A percentile compares a stretch with the other conserved stretches of the same genome.
These are phyloP conservation scores for Diaporthe sp. DNA, from an alignment of 2,329 filamentous ascomycete genomes.

Conservation along the genomic window DNA sequence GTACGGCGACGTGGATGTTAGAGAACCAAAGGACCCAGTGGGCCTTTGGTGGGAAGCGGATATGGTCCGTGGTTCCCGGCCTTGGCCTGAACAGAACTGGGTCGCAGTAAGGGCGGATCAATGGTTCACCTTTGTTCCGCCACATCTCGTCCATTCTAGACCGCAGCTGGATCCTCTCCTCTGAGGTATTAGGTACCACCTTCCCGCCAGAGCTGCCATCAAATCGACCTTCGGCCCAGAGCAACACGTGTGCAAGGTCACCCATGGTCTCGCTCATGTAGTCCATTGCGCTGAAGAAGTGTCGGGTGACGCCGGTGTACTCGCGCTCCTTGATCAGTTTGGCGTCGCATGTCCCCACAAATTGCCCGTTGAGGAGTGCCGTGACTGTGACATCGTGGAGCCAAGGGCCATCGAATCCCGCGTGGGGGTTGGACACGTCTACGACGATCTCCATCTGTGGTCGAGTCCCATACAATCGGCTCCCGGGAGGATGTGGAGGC, in stretches of 20 bases:
- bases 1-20: neutral
- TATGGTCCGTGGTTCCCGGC: too few relatives aligned
- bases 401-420: slow-evolving; percentile 1
- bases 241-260: neutral
- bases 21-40: neutral
- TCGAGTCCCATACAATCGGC: too few relatives aligned
- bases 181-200: too few relatives aligned
- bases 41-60: too few relatives aligned
- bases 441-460: too few relatives aligned
- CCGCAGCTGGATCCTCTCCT: neutral
- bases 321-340: slow-evolving; percentile 2
- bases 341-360: neutral
- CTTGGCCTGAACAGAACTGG: neutral
- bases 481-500: too few relatives aligned
- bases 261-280: neutral
- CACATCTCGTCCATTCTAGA: neutral
- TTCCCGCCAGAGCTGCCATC: neutral
- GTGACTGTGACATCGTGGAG: neutral
- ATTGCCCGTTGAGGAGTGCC: too few relatives aligned
- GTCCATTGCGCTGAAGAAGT: neutral
- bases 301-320: neutral
- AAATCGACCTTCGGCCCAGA: neutral
- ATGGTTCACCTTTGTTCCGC: neutral
- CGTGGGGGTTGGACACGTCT: too few relatives aligned
- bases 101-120: neutral